Evolutionary conservation across 257 asterid genomes (phyloP).

Genomic region (Dorcoceras hygrometricum): DNA sequence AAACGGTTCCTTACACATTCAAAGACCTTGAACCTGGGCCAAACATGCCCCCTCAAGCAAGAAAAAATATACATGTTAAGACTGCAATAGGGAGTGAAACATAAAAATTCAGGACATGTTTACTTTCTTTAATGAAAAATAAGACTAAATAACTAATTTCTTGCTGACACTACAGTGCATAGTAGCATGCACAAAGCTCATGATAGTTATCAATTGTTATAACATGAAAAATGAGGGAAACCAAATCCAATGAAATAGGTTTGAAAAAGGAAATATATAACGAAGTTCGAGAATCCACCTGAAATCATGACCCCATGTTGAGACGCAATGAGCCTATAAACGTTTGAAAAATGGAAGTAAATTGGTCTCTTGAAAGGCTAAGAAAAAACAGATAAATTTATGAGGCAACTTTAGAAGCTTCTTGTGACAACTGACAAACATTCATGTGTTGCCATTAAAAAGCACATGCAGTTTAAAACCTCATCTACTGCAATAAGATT

Average conservation of each 20-base stretch:
- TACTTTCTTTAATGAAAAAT: not conserved
- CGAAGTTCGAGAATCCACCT: conserved; percentile 52
- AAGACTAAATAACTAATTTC: no score
- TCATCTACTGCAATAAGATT: conserved; percentile 88
- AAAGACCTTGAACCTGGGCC: conserved; percentile 14
- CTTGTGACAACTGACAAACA: conserved; percentile 21
- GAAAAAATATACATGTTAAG: not conserved
- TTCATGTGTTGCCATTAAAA: not conserved
- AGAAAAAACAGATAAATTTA: conserved; percentile 7
- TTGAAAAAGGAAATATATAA: conserved; percentile 10
- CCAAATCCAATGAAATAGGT: conserved; percentile 18
- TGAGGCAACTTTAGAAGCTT: conserved; percentile 25
- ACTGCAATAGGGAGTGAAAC: not conserved
- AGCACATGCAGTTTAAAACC: conserved; percentile 40
- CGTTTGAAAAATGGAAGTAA: conserved; percentile 24
- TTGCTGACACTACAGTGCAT: not conserved
- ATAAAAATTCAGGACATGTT: not conserved
- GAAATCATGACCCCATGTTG: conserved; percentile 98
- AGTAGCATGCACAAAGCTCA: not conserved
- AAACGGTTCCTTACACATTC: conserved; percentile 1
- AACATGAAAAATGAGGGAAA: not conserved
- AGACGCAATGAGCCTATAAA: conserved; percentile 91
- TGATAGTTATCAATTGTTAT: not conserved
- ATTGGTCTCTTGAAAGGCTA: conserved; percentile 18
- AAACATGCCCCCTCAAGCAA: conserved; percentile 5